These are phyloP conservation scores for Mesotaenium endlicherianum DNA, from an alignment of 139 green algal genomes.

Conservation along the genomic window DNA sequence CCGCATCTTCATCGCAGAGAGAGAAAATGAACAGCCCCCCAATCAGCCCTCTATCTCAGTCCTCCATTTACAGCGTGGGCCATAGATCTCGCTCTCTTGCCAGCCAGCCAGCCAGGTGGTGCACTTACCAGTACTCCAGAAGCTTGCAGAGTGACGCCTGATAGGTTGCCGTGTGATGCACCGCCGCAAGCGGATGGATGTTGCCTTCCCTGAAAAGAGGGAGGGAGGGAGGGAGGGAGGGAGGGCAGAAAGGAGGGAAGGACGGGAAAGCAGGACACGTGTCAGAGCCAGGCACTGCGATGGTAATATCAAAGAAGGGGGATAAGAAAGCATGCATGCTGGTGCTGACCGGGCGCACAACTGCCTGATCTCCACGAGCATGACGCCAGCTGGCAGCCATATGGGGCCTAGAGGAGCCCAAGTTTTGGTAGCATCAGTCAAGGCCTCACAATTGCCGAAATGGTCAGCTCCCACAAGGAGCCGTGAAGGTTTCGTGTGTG, in stretches of 20 bases:
- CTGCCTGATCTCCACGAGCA: too few species aligned
- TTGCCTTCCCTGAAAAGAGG: conserved; percentile 23
- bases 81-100: neutral
- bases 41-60: neutral
- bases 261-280: neutral
- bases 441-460: too few species aligned
- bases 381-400: too few species aligned
- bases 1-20: neutral
- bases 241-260: neutral
- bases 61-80: neutral
- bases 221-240: neutral
- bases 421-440: too few species aligned
- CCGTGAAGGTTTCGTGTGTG: too few species aligned
- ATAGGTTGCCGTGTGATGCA: conserved; percentile 47
- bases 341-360: too few species aligned
- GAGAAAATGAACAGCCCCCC: neutral
- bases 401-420: too few species aligned
- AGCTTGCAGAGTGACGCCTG: conserved; percentile 50
- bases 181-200: conserved; percentile 23
- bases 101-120: neutral
- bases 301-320: neutral
- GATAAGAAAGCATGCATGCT: too few species aligned
- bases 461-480: too few species aligned
- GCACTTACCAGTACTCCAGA: conserved; percentile 47
- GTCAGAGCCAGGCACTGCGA: neutral